Conservation (phyloP, 2,329 filamentous ascomycete species). For the Macrophomina tecta region DNA sequence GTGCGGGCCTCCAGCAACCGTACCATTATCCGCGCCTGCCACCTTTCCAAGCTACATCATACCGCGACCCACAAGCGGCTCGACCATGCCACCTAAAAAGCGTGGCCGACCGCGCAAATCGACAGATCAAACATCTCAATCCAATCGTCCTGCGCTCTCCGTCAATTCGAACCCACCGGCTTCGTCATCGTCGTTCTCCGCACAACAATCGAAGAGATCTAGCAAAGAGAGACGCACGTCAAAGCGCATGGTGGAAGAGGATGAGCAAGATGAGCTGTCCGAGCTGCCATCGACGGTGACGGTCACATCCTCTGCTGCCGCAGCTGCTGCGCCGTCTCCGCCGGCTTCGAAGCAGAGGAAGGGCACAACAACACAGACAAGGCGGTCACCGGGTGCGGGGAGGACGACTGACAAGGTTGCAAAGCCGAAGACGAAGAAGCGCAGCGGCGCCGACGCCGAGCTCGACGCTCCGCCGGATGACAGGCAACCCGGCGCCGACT, state of each 20-base stretch:
- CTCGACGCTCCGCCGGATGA: neutral
- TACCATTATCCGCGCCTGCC: neutral
- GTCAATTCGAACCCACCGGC: conserved; percentile 10
- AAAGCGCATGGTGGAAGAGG: neutral
- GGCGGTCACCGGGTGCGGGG: neutral
- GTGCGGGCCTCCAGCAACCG: neutral
- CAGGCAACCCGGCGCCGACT: neutral
- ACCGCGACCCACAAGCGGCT: neutral
- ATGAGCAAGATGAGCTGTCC: neutral
- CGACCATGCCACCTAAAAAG: neutral
- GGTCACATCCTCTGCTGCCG: neutral
- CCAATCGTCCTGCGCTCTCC: neutral
- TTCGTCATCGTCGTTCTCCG: neutral
- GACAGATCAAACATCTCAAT: neutral
- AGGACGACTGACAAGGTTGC: neutral
- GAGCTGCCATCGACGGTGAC: neutral
- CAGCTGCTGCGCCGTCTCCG: neutral
- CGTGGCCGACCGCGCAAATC: conserved; percentile 14
- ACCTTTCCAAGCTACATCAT: neutral
- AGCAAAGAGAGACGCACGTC: neutral
- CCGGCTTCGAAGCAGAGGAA: neutral
- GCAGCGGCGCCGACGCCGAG: neutral
- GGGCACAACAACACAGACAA: neutral
- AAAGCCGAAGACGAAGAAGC: neutral
- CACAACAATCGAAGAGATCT: neutral